Base-by-base conservation (phyloP, 129 eudicot species). In the Calendula officinalis region DNA sequence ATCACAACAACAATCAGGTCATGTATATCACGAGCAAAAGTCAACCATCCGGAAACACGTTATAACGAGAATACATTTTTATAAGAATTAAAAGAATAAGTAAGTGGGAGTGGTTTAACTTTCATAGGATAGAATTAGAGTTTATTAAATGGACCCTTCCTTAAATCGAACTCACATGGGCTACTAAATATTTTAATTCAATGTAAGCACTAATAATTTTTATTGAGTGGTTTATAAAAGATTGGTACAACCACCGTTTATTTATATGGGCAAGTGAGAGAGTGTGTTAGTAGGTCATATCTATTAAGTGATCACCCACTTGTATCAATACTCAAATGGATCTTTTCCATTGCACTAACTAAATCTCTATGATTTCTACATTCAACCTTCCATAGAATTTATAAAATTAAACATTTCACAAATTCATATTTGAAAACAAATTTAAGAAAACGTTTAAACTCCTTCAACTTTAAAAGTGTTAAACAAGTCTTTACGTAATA, bases 151-250 rank as follows among this genome's bases (percentile, higher is more conserved):
- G 83, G 83, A 49, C 72, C 76, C 79, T 35, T 54, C 9, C 16
- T 52, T 22, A 55, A 34, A 67, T 72, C 53, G 45, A 60, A 47
- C 64, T 73, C 83, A 78, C 83, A 78, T 73, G 83, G 76, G 76
- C 56, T 74, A 75, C 66, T 60, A 68, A 68, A 71, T 52, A 64
- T 41, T 22, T 35, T 40, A 37, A 66, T 66, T 64, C 15, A 74
- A 48, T 66, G 62, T 69, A 58, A 32, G 54, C 66, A 48, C 73
- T 38, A 57, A 57, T 49, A 65, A 58, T 66, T 47, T 74, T 51
- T 47, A 62, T 59, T 39, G 70, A 58, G 69, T 77, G 68, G 77
- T 71, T 64, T 62, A 40, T 30, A 57, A 68, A 48, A 63, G 63
- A 68, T 62, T 56, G 66, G 78, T 75, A 62, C 74, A 73, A 73